Evolutionary conservation across 305 asterid genomes (phyloP).

Genomic region (Fraxinus dipetala): DNA sequence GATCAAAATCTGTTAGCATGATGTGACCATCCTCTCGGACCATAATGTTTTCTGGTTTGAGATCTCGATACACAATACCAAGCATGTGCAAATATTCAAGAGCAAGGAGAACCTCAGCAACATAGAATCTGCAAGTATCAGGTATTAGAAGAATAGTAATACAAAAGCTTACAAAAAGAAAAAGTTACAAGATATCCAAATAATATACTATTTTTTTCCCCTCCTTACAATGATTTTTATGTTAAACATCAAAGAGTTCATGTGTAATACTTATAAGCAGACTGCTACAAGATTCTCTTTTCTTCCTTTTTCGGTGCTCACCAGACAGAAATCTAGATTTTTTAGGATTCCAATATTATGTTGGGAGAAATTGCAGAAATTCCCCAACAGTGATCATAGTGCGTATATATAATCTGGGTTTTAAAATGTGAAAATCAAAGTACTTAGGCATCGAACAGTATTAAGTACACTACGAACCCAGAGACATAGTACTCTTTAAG

Average conservation of each 20-base stretch:
- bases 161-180: not conserved
- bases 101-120: conserved; percentile 90
- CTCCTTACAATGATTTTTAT: not conserved
- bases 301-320: not conserved
- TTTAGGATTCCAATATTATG: not conserved
- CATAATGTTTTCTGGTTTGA: conserved; percentile 85
- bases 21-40: conserved; percentile 95
- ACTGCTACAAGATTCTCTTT: not conserved
- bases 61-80: conserved; percentile 84
- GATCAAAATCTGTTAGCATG: conserved; percentile 93
- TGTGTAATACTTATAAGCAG: not conserved
- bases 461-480: not conserved
- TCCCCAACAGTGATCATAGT: not conserved
- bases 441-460: not conserved
- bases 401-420: not conserved
- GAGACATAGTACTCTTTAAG: not conserved
- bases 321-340: not conserved
- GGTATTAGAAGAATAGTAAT: not conserved
- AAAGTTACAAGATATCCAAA: not conserved
- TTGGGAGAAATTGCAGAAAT: not conserved
- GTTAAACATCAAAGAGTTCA: not conserved
- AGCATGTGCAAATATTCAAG: conserved; percentile 93
- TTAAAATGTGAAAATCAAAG: not conserved
- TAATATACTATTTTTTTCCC: not conserved
- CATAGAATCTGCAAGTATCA: conserved; percentile 66